Evolutionary conservation across 441 rosid species (phyloP).

Genomic region (Metrosideros polymorpha): DNA sequence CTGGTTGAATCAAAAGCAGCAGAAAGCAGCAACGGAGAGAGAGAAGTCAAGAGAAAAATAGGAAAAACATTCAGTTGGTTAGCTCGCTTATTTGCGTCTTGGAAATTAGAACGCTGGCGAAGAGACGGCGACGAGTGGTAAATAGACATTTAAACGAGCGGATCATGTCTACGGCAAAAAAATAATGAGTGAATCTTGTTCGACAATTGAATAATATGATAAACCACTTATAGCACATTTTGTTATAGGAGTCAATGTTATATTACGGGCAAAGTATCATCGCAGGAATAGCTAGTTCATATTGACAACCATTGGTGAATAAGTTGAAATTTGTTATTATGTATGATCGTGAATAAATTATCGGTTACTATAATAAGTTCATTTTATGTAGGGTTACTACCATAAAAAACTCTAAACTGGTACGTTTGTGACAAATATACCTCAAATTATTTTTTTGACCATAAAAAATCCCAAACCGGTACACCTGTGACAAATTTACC

Average conservation of each 20-base stretch:
- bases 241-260: too few species aligned
- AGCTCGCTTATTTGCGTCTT: background rate
- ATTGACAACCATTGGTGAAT: background rate
- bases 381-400: too few species aligned
- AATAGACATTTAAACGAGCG: background rate
- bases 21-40: background rate
- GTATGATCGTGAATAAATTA: background rate
- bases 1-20: background rate
- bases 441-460: too few species aligned
- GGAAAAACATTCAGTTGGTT: background rate
- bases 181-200: background rate
- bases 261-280: background rate
- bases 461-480: too few species aligned
- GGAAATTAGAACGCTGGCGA: background rate
- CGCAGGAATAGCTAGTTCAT: background rate
- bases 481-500: too few species aligned
- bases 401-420: too few species aligned
- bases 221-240: too few species aligned
- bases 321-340: background rate
- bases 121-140: background rate
- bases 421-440: too few species aligned
- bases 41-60: background rate
- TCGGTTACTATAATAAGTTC: background rate
- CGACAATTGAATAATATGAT: fast-evolving
- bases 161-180: background rate